These are phyloP conservation scores for Erigeron philadelphicus DNA, from an alignment of 140 eudicot species.

Conservation along the genomic window DNA sequence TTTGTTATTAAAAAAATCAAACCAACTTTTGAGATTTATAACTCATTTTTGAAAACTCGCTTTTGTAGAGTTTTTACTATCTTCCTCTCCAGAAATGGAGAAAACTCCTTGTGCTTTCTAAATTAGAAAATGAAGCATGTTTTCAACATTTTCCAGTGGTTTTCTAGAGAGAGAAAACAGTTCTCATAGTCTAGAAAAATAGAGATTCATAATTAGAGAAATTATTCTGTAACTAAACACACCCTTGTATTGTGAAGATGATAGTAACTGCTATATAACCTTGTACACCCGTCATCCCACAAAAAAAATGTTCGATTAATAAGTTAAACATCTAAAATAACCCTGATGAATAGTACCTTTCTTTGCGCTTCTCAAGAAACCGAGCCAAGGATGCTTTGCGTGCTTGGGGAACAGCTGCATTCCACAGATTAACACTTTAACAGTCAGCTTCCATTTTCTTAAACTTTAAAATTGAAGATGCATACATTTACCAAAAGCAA, in stretches of 20 bases:
- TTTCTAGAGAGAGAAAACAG: too few relatives aligned
- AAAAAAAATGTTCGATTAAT: neutral
- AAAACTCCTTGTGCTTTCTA: too few relatives aligned
- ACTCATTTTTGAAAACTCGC: too few relatives aligned
- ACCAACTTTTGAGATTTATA: too few relatives aligned
- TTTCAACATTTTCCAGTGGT: too few relatives aligned
- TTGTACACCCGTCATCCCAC: neutral
- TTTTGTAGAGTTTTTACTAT: too few relatives aligned
- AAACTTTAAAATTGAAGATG: slow-evolving; percentile 2
- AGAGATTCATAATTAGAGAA: too few relatives aligned
- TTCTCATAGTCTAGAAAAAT: too few relatives aligned
- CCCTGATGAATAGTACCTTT: slow-evolving; percentile 39
- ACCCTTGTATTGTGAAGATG: neutral
- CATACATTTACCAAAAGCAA: slow-evolving; percentile 2
- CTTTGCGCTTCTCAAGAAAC: slow-evolving; percentile 79
- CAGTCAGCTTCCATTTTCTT: slow-evolving; percentile 17
- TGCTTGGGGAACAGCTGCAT: slow-evolving; percentile 74
- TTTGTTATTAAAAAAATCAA: too few relatives aligned
- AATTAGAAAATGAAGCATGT: too few relatives aligned
- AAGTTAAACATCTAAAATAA: neutral
- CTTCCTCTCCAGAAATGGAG: too few relatives aligned
- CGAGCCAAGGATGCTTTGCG: slow-evolving; percentile 78
- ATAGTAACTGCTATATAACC: neutral
- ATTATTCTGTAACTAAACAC: too few relatives aligned
- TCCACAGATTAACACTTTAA: slow-evolving; percentile 3